A percentile compares a stretch with the other conserved stretches of the same genome.
phyloP scores from a whole-genome alignment of 108 stramenopile species.

The Cyclotella kingstonii region DNA sequence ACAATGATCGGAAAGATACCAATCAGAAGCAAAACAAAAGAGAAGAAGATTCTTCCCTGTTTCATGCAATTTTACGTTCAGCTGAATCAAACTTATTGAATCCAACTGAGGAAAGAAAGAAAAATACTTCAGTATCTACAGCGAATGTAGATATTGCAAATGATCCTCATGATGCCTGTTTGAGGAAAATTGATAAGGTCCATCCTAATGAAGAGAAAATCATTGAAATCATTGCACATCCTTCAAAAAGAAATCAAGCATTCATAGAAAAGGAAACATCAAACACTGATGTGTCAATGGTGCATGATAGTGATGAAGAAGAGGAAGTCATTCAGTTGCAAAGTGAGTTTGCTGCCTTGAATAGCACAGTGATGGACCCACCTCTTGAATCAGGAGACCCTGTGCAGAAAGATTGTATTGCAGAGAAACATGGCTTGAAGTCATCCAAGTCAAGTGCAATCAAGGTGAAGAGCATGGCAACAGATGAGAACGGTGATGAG shows the following conservation, averaged over 20 bases:
- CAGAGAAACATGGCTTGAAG: not conserved
- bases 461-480: constrained; percentile 1
- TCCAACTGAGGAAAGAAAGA: not conserved
- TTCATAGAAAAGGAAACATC: constrained; percentile 5
- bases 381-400: not conserved
- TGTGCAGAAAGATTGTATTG: not conserved
- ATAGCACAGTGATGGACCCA: not conserved
- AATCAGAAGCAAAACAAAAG: constrained; percentile 13
- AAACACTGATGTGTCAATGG: constrained; percentile 6
- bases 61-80: constrained; percentile 60
- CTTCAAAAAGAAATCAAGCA: constrained; percentile 1
- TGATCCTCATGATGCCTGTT: not conserved
- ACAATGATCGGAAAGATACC: constrained; percentile 18
- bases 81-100: constrained; percentile 26
- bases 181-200: not conserved
- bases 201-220: not conserved
- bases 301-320: constrained; percentile 69
- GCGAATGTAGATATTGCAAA: not conserved
- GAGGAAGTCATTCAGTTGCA: constrained; percentile 55
- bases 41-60: constrained; percentile 45
- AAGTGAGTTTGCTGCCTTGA: constrained; percentile 56
- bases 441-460: too few relatives aligned
- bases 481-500: not conserved
- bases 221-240: constrained; percentile 15
- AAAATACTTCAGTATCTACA: not conserved